Base-by-base conservation (phyloP, 2,329 filamentous ascomycete genomes). In the Penicillium olsonii region DNA sequence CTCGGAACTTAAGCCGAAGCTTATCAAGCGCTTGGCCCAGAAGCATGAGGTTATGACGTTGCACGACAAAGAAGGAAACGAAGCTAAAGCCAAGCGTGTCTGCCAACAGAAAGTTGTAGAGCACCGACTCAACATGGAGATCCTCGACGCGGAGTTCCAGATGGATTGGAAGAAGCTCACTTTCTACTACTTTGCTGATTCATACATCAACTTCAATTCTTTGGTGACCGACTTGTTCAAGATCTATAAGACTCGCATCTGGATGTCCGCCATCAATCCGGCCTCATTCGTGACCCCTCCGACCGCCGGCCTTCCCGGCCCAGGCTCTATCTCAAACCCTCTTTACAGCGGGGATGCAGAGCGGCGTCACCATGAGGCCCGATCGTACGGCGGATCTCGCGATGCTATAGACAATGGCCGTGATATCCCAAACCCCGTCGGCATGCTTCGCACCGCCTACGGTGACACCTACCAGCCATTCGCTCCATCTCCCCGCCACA, bases 101-200 rank as follows among this genome's bases (percentile, higher is more conserved):
- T 96, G 92, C 68, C 94, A 96, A 78, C 90, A 95, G 64, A 99
- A 97, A 72, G 94, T 96, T 45, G 88, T 88, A 59, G 92, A 97
- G 65, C 92, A 97, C 69, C 87, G 90, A 40, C 80, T 97, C 22
- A 92, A 95, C 62, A 97, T 99, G 94, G 94, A 99, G 71, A 97
- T 99, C 56, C 83, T 99, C 6, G 94, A 99, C 73, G 94, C 94
- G 4, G 94, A 99, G 69, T 99, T 96, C 68, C 94, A 99, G 68
- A 95, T 96, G 86, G 94, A 99, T 69, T 96, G 91, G 85, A 96
- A 97, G 75, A 99, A 99, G 70, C 77, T 99, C 48, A 99, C 95
- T 0, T 97, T 97, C 73, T 99, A 96, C 76, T 99, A 97, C 74
- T 99, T 96, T 68, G 92, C 94, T 45, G 92, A 96, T 66, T 85